Conservation (phyloP, 2,329 filamentous ascomycete species). For the Aspergillus sp. region DNA sequence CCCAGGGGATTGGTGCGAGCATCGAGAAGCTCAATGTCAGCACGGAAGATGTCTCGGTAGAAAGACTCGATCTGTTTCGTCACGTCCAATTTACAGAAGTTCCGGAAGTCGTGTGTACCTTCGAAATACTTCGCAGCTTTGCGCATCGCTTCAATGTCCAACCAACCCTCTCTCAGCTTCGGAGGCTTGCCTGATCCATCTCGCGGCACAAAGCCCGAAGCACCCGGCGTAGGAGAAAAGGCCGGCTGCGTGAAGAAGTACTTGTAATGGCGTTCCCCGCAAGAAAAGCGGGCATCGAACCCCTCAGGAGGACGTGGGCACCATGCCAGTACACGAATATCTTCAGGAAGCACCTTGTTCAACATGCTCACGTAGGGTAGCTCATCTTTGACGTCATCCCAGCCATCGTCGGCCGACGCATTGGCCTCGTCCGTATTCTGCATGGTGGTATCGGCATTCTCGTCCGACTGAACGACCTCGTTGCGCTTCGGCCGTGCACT, state of each 20-base stretch:
- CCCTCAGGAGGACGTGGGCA: constrained; percentile 75
- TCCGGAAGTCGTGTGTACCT: constrained; percentile 90
- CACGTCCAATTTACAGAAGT: constrained; percentile 92
- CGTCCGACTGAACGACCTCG: constrained; percentile 2
- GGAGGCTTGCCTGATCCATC: constrained; percentile 24
- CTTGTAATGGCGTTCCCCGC: constrained; percentile 84
- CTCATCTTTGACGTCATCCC: constrained; percentile 75
- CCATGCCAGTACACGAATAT: constrained; percentile 92
- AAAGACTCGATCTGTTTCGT: constrained; percentile 89
- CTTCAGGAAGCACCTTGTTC: constrained; percentile 82
- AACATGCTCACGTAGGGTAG: constrained; percentile 79
- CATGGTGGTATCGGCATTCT: constrained; percentile 16
- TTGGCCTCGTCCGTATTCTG: constrained; percentile 24
- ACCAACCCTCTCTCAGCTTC: constrained; percentile 66
- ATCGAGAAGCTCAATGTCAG: constrained; percentile 72
- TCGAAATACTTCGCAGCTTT: constrained; percentile 76
- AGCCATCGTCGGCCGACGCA: constrained; percentile 43
- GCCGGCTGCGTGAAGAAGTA: constrained; percentile 98
- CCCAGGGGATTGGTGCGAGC: constrained; percentile 55
- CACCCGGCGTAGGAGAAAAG: constrained; percentile 67
- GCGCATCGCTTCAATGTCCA: constrained; percentile 86
- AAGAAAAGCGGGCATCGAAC: constrained; percentile 92
- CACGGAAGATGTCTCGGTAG: constrained; percentile 73
- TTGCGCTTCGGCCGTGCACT: constrained; percentile 67
- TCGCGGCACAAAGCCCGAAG: constrained; percentile 50